A percentile compares a stretch with the other conserved stretches of the same genome.
phyloP scores from a whole-genome alignment of 768 basidiomycete species.

The Mycena pura region DNA sequence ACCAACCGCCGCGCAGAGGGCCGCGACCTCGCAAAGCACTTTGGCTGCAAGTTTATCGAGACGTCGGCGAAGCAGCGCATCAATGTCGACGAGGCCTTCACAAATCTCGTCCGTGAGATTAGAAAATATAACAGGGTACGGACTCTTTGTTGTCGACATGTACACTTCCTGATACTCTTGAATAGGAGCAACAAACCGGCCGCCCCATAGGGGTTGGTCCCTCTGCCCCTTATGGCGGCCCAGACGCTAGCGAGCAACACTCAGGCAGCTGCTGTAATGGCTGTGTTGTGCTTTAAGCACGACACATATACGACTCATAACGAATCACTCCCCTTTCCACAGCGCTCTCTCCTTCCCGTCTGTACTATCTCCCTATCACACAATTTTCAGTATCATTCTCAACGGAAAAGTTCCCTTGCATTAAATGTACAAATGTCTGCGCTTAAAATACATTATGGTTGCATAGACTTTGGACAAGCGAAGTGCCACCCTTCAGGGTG shows the following conservation, averaged over 20 bases:
- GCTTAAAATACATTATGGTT: conserved; percentile 16
- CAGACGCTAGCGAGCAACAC: conserved; percentile 59
- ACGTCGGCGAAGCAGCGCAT: conserved; percentile 96
- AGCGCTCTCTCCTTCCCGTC: conserved; percentile 18
- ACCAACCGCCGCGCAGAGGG: conserved; percentile 85
- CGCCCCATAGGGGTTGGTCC: conserved; percentile 58
- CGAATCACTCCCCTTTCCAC: conserved; percentile 12
- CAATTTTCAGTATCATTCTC: conserved; percentile 21
- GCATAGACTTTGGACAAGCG: background rate
- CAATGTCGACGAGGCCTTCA: conserved; percentile 97
- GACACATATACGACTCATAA: conserved; percentile 10
- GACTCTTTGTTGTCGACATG: background rate
- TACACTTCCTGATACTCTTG: conserved; percentile 13
- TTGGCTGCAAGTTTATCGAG: conserved; percentile 89
- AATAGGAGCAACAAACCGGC: conserved; percentile 79
- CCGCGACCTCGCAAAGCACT: conserved; percentile 93
- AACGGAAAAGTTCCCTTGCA: conserved; percentile 7
- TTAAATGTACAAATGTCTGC: conserved; percentile 18
- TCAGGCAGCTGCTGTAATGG: conserved; percentile 69
- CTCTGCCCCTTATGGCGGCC: conserved; percentile 57
- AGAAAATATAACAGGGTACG: conserved; percentile 90
- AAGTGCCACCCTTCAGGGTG: background rate
- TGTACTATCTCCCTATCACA: conserved; percentile 11
- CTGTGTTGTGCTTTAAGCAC: conserved; percentile 64
- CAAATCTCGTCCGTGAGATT: conserved; percentile 91